Conservation (phyloP, 805 yeast species). For the Barnettozyma wickerhamii region DNA sequence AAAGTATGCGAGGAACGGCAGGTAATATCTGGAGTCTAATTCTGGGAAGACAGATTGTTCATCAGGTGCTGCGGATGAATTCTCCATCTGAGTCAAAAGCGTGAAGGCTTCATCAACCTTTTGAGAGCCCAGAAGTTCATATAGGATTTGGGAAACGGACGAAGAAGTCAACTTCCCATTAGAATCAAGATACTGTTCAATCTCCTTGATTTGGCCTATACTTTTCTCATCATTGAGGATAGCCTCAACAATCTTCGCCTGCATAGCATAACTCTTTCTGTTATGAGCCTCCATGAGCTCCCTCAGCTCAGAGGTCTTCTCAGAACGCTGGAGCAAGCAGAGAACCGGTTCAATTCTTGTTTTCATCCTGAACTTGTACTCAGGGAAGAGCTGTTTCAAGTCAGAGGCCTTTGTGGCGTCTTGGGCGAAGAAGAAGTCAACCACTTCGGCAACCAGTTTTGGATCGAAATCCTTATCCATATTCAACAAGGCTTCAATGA, state of each 20-base stretch:
- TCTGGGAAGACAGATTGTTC: slow-evolving; percentile 28
- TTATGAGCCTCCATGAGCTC: no score
- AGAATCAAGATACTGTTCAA: neutral
- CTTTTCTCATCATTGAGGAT: no score
- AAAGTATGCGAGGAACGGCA: slow-evolving; percentile 34
- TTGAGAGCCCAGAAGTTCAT: neutral
- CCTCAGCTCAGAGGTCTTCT: slow-evolving; percentile 10
- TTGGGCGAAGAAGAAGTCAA: slow-evolving; percentile 23
- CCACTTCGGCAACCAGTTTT: slow-evolving; percentile 14
- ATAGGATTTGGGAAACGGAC: neutral
- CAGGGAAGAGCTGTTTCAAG: slow-evolving; percentile 18
- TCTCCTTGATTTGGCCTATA: slow-evolving; percentile 6
- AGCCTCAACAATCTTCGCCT: no score
- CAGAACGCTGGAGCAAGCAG: no score
- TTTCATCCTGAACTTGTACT: slow-evolving; percentile 24
- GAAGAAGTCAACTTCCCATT: neutral
- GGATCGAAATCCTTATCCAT: neutral
- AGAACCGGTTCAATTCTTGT: slow-evolving; percentile 22
- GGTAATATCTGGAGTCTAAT: slow-evolving; percentile 38
- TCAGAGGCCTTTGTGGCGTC: slow-evolving; percentile 17
- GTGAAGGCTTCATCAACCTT: slow-evolving; percentile 26
- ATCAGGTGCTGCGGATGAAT: slow-evolving; percentile 13
- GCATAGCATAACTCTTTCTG: no score
- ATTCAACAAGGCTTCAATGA: slow-evolving; percentile 25
- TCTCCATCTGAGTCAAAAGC: slow-evolving; percentile 31